phyloP scores from a whole-genome alignment of 306 rosid genomes.

The Arachis hypogaea region DNA sequence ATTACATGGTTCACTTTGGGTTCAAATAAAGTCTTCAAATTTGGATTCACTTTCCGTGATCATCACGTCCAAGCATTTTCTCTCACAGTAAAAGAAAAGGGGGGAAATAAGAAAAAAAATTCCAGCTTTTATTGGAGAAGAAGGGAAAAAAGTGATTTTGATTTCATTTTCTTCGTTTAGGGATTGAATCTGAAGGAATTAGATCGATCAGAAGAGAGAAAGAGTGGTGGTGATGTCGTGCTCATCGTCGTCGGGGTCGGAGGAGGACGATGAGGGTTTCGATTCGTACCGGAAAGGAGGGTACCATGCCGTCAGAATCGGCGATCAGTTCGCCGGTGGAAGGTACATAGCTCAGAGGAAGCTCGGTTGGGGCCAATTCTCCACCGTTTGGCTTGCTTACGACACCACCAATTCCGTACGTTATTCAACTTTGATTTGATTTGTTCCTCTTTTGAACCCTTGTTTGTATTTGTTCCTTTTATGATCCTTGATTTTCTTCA shows the following conservation, averaged over 20 bases:
- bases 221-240: constrained; percentile 65
- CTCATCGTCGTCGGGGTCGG: constrained; percentile 92
- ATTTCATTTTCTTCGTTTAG: too few species aligned
- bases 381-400: constrained; percentile 98
- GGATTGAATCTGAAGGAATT: background rate
- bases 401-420: constrained; percentile 75
- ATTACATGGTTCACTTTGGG: background rate
- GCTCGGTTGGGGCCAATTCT: constrained; percentile 97
- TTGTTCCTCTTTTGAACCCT: background rate
- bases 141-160: background rate
- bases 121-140: background rate
- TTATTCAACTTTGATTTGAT: background rate
- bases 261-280: constrained; percentile 93
- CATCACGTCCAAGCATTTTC: constrained; percentile 18
- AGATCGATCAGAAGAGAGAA: constrained; percentile 36
- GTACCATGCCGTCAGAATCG: constrained; percentile 88
- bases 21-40: background rate
- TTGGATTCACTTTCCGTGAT: constrained; percentile 10
- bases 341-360: constrained; percentile 89
- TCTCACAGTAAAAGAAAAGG: background rate
- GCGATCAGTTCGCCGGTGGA: constrained; percentile 90
- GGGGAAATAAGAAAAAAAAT: background rate
- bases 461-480: background rate
- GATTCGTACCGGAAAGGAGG: constrained; percentile 95
- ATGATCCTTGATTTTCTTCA: background rate